Conservation (phyloP, 1,284 basidiomycete genomes). For the Cryptococcus wingfieldii region DNA sequence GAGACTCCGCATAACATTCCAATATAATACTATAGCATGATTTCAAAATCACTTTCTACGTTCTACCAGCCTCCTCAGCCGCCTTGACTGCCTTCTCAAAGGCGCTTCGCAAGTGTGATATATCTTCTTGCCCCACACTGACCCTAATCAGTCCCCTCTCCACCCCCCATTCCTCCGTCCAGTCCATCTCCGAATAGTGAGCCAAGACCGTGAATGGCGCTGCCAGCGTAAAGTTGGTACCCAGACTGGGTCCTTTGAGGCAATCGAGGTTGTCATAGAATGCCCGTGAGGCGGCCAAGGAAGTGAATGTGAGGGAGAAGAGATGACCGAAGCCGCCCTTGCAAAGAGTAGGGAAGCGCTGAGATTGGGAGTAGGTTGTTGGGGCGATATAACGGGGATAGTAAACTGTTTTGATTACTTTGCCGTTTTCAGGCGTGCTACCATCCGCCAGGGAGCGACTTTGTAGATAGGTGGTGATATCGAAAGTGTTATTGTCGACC, state of each 20-base stretch:
- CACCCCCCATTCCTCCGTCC: slow-evolving; percentile 84
- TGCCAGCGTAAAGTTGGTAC: slow-evolving; percentile 93
- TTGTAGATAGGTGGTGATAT: slow-evolving; percentile 73
- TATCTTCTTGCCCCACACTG: slow-evolving; percentile 84
- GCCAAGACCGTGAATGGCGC: slow-evolving; percentile 91
- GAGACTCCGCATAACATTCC: too few species aligned
- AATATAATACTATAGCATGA: background rate
- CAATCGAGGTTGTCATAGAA: slow-evolving; percentile 84
- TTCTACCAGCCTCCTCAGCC: slow-evolving; percentile 29
- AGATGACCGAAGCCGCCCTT: slow-evolving; percentile 82
- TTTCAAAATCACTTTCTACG: background rate
- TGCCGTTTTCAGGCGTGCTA: slow-evolving; percentile 24
- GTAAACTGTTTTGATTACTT: slow-evolving; percentile 73
- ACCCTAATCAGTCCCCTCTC: slow-evolving; percentile 79
- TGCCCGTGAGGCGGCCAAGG: slow-evolving; percentile 61
- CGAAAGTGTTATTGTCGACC: slow-evolving; percentile 80
- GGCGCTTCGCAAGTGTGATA: slow-evolving; percentile 57
- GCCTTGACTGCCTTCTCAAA: slow-evolving; percentile 66
- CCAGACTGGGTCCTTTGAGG: slow-evolving; percentile 87
- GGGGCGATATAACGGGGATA: slow-evolving; percentile 82
- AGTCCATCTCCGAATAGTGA: slow-evolving; percentile 85
- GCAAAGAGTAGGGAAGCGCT: slow-evolving; percentile 39
- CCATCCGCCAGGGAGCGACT: slow-evolving; percentile 53
- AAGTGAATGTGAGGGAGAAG: slow-evolving; percentile 84
- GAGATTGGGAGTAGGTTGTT: slow-evolving; percentile 64